These are phyloP conservation scores for Thymus mandschuricus DNA, from an alignment of 257 asterid genomes.

Conservation along the genomic window DNA sequence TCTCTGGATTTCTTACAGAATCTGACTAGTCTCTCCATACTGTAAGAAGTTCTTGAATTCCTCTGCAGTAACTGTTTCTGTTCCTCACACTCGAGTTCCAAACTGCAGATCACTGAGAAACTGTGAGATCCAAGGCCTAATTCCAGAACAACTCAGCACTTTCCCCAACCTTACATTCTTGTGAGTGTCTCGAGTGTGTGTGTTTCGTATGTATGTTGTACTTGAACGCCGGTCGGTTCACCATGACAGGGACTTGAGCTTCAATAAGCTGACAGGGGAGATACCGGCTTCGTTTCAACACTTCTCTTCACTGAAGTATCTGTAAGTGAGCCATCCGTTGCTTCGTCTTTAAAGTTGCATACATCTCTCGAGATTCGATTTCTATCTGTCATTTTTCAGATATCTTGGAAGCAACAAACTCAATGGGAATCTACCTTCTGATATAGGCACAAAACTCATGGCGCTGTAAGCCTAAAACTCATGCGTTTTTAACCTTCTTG, in stretches of 20 bases:
- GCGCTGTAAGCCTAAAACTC: slow-evolving; percentile 54
- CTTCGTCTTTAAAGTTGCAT: not conserved
- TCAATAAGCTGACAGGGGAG: slow-evolving; percentile 63
- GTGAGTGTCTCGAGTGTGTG: slow-evolving; percentile 38
- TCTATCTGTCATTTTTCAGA: slow-evolving; percentile 40
- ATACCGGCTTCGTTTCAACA: slow-evolving; percentile 55
- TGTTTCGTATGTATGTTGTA: not conserved
- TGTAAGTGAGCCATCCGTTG: slow-evolving; percentile 42
- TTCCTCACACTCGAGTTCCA: slow-evolving; percentile 21
- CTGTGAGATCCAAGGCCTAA: slow-evolving; percentile 53
- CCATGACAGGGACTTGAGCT: slow-evolving; percentile 65
- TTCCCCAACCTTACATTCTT: slow-evolving; percentile 46
- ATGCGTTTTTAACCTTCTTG: not conserved
- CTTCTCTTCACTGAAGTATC: slow-evolving; percentile 48
- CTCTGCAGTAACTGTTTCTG: not conserved
- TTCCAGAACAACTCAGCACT: slow-evolving; percentile 52
- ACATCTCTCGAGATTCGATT: not conserved
- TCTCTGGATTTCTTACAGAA: slow-evolving; percentile 54
- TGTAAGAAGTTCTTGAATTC: slow-evolving; percentile 46
- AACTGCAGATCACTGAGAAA: slow-evolving; percentile 59
- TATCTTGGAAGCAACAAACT: slow-evolving; percentile 70
- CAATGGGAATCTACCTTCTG: slow-evolving; percentile 57
- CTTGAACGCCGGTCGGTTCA: not conserved
- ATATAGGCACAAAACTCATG: slow-evolving; percentile 43
- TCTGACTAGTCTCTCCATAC: slow-evolving; percentile 58